Evolutionary conservation across 306 rosid species (phyloP).

Genomic region (Leucaena leucocephala): DNA sequence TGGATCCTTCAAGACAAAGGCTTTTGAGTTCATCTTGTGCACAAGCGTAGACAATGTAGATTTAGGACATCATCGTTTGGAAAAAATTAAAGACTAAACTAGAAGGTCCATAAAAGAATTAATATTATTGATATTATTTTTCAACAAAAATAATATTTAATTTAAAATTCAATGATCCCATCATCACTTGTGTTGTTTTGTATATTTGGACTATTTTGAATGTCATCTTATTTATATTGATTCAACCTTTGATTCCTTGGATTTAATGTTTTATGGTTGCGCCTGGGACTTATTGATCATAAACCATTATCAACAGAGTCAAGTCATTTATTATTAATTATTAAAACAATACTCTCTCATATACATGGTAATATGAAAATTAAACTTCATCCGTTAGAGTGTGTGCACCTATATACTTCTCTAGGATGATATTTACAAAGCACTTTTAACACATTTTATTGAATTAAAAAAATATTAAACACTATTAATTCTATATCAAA

Average conservation of each 20-base stretch:
- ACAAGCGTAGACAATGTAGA: not conserved
- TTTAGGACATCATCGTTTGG: not conserved
- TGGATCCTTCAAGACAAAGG: constrained; percentile 6
- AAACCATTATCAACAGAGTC: not conserved
- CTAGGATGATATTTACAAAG: too few species aligned
- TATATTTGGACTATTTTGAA: not conserved
- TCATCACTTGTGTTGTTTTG: not conserved
- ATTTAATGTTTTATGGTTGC: not conserved
- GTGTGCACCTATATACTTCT: too few species aligned
- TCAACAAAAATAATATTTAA: not conserved
- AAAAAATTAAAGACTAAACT: not conserved
- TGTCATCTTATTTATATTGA: not conserved
- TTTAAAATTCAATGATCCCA: not conserved
- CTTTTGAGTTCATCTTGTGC: not conserved
- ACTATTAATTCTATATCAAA: too few species aligned
- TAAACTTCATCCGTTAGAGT: too few species aligned
- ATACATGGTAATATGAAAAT: too few species aligned
- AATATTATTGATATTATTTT: not conserved
- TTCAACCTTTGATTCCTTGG: not conserved
- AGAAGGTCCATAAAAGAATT: not conserved
- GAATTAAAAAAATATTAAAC: too few species aligned
- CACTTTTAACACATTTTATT: too few species aligned
- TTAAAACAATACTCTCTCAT: too few species aligned
- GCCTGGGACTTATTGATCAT: not conserved
- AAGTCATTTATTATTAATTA: too few species aligned